A percentile compares a stretch with the other conserved stretches of the same genome.
Evolutionary conservation across 2,329 filamentous ascomycete genomes (phyloP).

Genomic region (Fonsecaea pedrosoi): DNA sequence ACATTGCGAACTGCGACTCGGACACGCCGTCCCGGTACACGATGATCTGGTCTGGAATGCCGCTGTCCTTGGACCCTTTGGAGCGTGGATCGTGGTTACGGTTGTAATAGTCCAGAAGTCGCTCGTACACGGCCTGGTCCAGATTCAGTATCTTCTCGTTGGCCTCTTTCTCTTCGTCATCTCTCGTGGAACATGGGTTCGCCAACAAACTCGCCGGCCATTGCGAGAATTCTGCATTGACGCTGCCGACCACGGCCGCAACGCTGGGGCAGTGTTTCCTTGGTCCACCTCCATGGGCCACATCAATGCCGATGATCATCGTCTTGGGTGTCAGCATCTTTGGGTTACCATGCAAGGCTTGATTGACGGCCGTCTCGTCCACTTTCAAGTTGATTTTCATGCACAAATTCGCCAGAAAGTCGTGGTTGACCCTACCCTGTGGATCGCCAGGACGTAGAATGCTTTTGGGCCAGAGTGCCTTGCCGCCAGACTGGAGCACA

Average conservation of each 20-base stretch:
- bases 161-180: conserved; percentile 29
- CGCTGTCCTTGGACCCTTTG: conserved; percentile 49
- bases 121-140: conserved; percentile 66
- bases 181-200: conserved; percentile 7
- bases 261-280: conserved; percentile 68
- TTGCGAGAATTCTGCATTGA: conserved; percentile 72
- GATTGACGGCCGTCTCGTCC: conserved; percentile 69
- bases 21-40: conserved; percentile 90
- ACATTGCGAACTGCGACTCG: conserved; percentile 77
- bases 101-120: conserved; percentile 67
- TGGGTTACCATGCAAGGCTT: conserved; percentile 61
- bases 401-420: conserved; percentile 71
- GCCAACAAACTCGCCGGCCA: conserved; percentile 76
- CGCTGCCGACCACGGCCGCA: conserved; percentile 79
- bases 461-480: conserved; percentile 43
- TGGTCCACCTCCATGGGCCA: conserved; percentile 80
- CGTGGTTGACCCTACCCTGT: neutral
- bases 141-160: conserved; percentile 75
- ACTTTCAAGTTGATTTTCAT: conserved; percentile 84
- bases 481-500: conserved; percentile 45
- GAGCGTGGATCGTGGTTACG: neutral
- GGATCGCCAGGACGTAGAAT: neutral
- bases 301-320: conserved; percentile 87
- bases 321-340: conserved; percentile 70
- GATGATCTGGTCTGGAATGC: conserved; percentile 74